Base-by-base conservation (phyloP, 352 stramenopile genomes). In the Phytophthora pisi region DNA sequence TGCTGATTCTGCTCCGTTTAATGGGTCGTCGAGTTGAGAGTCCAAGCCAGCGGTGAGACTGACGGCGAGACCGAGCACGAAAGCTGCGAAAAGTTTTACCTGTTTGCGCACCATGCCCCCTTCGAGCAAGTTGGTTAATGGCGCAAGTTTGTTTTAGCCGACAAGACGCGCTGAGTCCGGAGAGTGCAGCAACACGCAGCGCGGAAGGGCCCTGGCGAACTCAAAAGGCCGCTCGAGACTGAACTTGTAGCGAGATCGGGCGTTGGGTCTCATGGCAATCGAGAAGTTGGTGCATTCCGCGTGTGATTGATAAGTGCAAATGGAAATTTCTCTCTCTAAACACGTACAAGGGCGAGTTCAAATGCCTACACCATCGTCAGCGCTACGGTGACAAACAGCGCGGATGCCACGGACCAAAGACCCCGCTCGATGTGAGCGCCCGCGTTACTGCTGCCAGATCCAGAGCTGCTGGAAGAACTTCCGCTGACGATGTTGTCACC, bases 381-480 rank as follows among this genome's bases (percentile, higher is more conserved):
- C 10, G 20, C 46, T 30, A 55, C 15, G 0, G 52, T 34, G 59
- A 57, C 58, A 15, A 72, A 9, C 18, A 67, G 15, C 28, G 20
- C 59, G n/a, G 53, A 64, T 18, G 31, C 28, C 8, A 64, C 34
- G 11, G 34, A 40, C 34, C 34, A 61, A 24, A 68, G 11, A 13
- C 30, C 23, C 7, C 18, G n/a, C 5, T 57, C 46, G 24, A 61
- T 46, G 8, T 53, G 34, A 5, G 6, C 24, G 16, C 53, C 36
- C 47, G 52, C 65, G 7, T 52, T 68, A 43, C 18, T 68, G 43
- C 50, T 66, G 10, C 58, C 28, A 5, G 59, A 68, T n/a, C 45
- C 53, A 55, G 57, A 62, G 24, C 13, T 54, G 16, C 20, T 62
- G 4, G 64, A 61, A 13, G 58, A 67, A 47, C 60, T 34, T 24